Evolutionary conservation across 164 flowering plant species (phyloP), one percentile per base, ranked within the genome.

Genomic region (Annona cherimola): DNA sequence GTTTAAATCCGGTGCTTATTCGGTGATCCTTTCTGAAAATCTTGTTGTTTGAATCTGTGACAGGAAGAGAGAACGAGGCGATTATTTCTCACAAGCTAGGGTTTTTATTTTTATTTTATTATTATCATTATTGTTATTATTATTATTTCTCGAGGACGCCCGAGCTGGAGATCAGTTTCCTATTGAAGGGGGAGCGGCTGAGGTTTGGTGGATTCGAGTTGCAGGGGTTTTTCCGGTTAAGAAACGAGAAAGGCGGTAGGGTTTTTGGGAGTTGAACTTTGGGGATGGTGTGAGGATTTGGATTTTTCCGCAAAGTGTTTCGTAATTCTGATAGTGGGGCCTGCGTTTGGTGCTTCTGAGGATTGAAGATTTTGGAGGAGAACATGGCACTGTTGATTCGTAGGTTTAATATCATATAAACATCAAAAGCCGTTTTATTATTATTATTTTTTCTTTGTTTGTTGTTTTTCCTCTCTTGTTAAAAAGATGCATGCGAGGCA

Each of bases 401-500:
- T 19, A 8, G 19, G 50, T 14, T 43, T 67, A 18, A 4, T 43
- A 20, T 14, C 35, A 46, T 68, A 35, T 68, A 68, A 35, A 26
- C 26, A 20, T 8, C 42, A 68, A 46, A 45, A 26, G 42, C 41
- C 41, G 46, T 11, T 20, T n/a, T 5, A 16, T 40, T n/a, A 5
- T 4, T 43, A n/a, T 46, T 68, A n/a, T 54, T 19, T 3, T 45
- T 68, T 46, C 39, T 5, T 3, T 45, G 20, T 16, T 11, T 2
- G 44, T 44, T 59, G 55, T 1, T 55, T 68, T 6, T 42, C 8
- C 26, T 26, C 39, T 1, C 18, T 19, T 7, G 19, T 61, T 26
- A 20, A 61, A 41, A 64, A 64, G 20, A 90, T 88, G 95, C 88
- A 86, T 67, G 76, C 83, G 9, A 85, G 89, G 69, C 87, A 84